Evolutionary conservation across 1,284 basidiomycete species (phyloP).

Genomic region (Meira miltonrushii): DNA sequence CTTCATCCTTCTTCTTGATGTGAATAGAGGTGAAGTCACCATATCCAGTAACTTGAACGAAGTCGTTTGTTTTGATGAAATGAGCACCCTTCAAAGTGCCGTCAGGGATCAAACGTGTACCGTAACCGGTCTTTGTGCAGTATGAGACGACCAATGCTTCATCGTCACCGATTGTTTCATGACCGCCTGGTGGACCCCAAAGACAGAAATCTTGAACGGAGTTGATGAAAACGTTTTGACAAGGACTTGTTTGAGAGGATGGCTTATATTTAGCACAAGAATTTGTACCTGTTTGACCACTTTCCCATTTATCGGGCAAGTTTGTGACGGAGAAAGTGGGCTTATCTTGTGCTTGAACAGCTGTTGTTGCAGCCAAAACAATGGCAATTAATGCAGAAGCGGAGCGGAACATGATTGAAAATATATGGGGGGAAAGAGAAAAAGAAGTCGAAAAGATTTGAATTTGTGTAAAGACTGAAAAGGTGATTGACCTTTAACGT

Average conservation of each 20-base stretch:
- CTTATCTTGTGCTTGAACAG: slow-evolving; percentile 13
- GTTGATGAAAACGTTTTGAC: slow-evolving; percentile 50
- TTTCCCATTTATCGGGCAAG: slow-evolving; percentile 44
- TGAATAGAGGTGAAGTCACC: slow-evolving; percentile 57
- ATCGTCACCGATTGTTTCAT: slow-evolving; percentile 28
- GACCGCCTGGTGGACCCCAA: slow-evolving; percentile 28
- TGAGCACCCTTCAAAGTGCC: slow-evolving; percentile 70
- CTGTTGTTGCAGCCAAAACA: neutral
- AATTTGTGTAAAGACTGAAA: neutral
- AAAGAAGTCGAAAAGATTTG: neutral
- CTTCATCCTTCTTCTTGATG: slow-evolving; percentile 42
- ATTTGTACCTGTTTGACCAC: slow-evolving; percentile 42
- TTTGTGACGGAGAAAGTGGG: slow-evolving; percentile 30
- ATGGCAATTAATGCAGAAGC: neutral
- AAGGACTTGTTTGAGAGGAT: slow-evolving; percentile 26
- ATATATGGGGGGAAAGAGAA: neutral
- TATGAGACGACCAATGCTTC: slow-evolving; percentile 66
- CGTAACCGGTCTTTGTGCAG: slow-evolving; percentile 59
- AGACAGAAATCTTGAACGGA: slow-evolving; percentile 44
- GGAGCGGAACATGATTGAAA: neutral
- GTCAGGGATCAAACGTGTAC: slow-evolving; percentile 67
- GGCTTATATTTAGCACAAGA: slow-evolving; percentile 35
- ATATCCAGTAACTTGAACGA: slow-evolving; percentile 63
- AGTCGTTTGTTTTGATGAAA: slow-evolving; percentile 64
- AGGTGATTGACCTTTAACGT: too few species aligned